phyloP scores from a whole-genome alignment of 768 basidiomycete species.

The Mycena polygramma region DNA sequence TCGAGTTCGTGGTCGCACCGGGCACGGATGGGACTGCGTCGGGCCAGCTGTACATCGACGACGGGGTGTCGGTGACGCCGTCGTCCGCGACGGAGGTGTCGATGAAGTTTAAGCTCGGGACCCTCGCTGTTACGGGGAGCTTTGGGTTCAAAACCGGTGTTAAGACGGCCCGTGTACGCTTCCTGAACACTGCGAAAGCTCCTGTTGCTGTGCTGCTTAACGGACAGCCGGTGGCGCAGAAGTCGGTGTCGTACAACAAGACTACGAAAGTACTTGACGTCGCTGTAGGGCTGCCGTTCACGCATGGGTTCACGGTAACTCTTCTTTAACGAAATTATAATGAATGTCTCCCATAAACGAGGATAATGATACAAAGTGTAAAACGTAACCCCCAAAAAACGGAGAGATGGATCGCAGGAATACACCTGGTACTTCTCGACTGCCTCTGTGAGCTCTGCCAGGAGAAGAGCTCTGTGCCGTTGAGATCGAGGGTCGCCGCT shows the following conservation, averaged over 20 bases:
- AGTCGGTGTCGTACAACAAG: constrained; percentile 51
- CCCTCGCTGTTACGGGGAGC: constrained; percentile 50
- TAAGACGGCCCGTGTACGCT: constrained; percentile 50
- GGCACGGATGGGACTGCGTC: constrained; percentile 62
- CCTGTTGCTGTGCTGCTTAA: constrained; percentile 50
- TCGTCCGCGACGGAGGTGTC: constrained; percentile 48
- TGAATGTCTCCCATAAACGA: neutral
- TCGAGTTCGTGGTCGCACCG: constrained; percentile 75
- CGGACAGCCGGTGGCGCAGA: constrained; percentile 40
- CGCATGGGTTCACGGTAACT: constrained; percentile 48
- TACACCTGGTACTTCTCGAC: no score
- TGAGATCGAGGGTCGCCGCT: no score
- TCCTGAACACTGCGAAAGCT: constrained; percentile 51
- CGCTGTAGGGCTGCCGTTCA: constrained; percentile 53
- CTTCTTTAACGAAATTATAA: constrained; percentile 8
- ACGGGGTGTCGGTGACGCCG: constrained; percentile 66
- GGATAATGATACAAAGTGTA: no score
- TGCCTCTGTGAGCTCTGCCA: no score
- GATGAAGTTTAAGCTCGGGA: constrained; percentile 48
- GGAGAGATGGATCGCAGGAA: no score
- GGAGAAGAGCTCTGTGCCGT: no score
- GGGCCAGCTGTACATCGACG: constrained; percentile 70
- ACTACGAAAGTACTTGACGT: constrained; percentile 60
- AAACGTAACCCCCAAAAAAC: no score
- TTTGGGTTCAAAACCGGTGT: constrained; percentile 57